Conservation (phyloP, 106 monocot species). For the Acanthochlamys bracteata region DNA sequence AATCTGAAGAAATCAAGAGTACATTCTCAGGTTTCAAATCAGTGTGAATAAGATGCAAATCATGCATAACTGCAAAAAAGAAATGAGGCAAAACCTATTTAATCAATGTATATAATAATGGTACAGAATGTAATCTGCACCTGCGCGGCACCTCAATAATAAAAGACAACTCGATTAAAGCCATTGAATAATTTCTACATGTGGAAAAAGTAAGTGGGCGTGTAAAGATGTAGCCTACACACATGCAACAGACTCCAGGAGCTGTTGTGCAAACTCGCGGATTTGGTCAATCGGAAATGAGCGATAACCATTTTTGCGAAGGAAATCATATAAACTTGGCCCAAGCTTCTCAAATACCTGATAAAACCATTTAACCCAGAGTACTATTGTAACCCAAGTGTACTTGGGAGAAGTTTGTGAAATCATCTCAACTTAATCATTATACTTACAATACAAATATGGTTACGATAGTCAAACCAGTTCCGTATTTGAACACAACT, state of each 20-base stretch:
- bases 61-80: slow-evolving; percentile 77
- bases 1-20: slow-evolving; percentile 65
- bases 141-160: too few species aligned
- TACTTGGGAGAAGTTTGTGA: slow-evolving; percentile 22
- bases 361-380: slow-evolving; percentile 60
- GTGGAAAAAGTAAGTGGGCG: background rate
- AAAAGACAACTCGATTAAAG: too few species aligned
- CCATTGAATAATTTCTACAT: too few species aligned
- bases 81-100: background rate
- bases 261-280: slow-evolving; percentile 89
- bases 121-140: too few species aligned
- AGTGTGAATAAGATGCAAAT: slow-evolving; percentile 66
- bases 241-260: slow-evolving; percentile 97
- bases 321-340: slow-evolving; percentile 98
- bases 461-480: slow-evolving; percentile 99
- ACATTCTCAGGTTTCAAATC: slow-evolving; percentile 90
- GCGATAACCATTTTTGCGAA: slow-evolving; percentile 87
- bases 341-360: slow-evolving; percentile 99
- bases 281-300: slow-evolving; percentile 93
- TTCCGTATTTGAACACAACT: slow-evolving; percentile 99
- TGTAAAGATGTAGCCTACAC: slow-evolving; percentile 46
- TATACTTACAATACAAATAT: slow-evolving; percentile 99
- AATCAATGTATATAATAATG: too few species aligned
- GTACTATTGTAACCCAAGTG: slow-evolving; percentile 31
- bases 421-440: slow-evolving; percentile 40